Conservation (phyloP, 202 grass and related monocot species). For the Panicum virgatum region DNA sequence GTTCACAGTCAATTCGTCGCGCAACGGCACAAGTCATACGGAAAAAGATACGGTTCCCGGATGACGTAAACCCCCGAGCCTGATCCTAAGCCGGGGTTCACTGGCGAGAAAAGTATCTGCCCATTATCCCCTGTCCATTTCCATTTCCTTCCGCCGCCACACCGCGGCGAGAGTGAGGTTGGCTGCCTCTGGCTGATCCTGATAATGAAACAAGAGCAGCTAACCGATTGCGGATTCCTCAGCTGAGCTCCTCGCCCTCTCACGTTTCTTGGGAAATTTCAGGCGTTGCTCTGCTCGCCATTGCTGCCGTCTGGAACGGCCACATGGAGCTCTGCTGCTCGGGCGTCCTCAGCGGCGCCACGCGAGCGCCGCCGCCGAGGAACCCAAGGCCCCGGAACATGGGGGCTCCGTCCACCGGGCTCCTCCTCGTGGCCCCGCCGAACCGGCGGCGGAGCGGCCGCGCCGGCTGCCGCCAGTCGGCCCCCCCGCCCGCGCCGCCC, state of each 20-base stretch:
- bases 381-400: slow-evolving; percentile 1
- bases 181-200: not conserved
- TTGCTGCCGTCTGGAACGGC: not conserved
- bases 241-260: not conserved
- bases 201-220: not conserved
- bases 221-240: not conserved
- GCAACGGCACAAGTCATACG: not conserved
- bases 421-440: slow-evolving; percentile 3
- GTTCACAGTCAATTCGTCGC: not conserved
- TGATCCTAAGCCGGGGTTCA: not conserved
- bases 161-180: not conserved
- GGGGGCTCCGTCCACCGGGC: slow-evolving; percentile 27
- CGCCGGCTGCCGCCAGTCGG: slow-evolving; percentile 11
- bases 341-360: slow-evolving; percentile 28
- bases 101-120: not conserved
- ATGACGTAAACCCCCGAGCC: not conserved
- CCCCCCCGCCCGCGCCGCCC: not conserved
- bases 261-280: not conserved
- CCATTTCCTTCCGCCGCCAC: not conserved
- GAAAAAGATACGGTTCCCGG: not conserved
- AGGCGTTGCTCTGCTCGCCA: not conserved
- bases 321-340: slow-evolving; percentile 58
- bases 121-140: not conserved
- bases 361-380: slow-evolving; percentile 9
- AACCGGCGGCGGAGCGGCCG: slow-evolving; percentile 19